These are phyloP conservation scores for Boletus smithii DNA, from an alignment of 1,284 basidiomycete species.

Conservation along the genomic window DNA sequence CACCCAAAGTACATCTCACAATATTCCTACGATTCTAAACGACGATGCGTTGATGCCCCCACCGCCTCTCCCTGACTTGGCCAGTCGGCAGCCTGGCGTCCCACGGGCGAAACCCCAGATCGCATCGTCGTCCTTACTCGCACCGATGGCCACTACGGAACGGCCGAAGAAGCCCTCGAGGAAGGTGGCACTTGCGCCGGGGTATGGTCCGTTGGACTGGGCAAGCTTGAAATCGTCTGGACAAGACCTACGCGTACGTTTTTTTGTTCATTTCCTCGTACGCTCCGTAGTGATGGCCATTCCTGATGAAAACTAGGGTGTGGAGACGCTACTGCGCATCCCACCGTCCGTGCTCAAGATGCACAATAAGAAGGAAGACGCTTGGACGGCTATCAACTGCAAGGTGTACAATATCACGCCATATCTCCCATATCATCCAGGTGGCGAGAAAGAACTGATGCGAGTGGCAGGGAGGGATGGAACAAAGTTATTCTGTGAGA, in stretches of 20 bases:
- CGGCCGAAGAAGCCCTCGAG: conserved; percentile 49
- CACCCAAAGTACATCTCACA: conserved; percentile 12
- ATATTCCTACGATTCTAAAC: conserved; percentile 44
- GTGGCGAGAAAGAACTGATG: conserved; percentile 92
- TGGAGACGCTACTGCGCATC: conserved; percentile 67
- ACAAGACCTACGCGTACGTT: conserved; percentile 64
- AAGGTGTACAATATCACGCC: conserved; percentile 97
- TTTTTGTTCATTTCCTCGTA: not conserved
- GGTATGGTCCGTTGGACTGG: conserved; percentile 94
- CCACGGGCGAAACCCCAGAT: conserved; percentile 28
- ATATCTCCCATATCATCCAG: conserved; percentile 91
- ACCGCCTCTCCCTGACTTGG: conserved; percentile 53
- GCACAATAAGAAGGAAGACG: conserved; percentile 84
- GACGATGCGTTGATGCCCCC: conserved; percentile 70
- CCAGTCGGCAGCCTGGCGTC: conserved; percentile 44
- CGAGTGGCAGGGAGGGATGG: conserved; percentile 95
- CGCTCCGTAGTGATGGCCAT: conserved; percentile 3
- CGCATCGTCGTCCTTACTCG: conserved; percentile 48
- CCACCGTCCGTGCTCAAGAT: conserved; percentile 80
- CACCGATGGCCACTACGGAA: conserved; percentile 57
- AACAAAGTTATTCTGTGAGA: conserved; percentile 86
- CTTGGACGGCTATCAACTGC: conserved; percentile 90
- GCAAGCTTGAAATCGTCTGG: conserved; percentile 82
- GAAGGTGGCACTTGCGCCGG: conserved; percentile 90
- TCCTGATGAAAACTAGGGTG: conserved; percentile 44